These are phyloP conservation scores for Clarkia xantiana DNA, from an alignment of 345 rosid species.

Conservation along the genomic window DNA sequence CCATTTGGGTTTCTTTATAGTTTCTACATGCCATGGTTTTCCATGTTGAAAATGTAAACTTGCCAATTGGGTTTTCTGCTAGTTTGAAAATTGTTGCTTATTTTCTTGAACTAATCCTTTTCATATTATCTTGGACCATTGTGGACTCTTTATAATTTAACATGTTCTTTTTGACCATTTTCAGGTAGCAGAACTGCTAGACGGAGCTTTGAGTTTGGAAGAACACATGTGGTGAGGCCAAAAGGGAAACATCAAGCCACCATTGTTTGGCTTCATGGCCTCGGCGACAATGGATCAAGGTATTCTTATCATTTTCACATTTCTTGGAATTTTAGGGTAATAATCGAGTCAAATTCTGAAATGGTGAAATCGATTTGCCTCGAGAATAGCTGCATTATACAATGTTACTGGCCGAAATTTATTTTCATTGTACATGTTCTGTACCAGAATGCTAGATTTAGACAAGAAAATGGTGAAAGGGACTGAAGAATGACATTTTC, in stretches of 20 bases:
- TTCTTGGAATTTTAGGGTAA: not conserved
- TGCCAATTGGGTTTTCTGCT: too few species aligned
- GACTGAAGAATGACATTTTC: constrained; percentile 1
- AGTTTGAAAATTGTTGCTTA: too few species aligned
- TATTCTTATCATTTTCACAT: not conserved
- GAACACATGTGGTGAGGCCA: constrained; percentile 39
- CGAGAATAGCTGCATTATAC: too few species aligned
- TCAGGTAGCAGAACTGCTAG: constrained; percentile 24
- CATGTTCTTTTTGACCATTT: not conserved
- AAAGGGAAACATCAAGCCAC: constrained; percentile 34
- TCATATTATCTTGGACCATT: not conserved
- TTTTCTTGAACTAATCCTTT: too few species aligned
- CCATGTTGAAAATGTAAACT: too few species aligned
- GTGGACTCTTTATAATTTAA: constrained; percentile 7
- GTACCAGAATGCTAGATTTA: too few species aligned
- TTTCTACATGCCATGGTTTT: too few species aligned
- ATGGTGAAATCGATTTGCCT: too few species aligned
- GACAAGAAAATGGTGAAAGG: not conserved
- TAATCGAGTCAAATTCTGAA: too few species aligned
- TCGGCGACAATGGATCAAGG: constrained; percentile 40
- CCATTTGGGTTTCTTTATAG: too few species aligned
- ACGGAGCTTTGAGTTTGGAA: constrained; percentile 26
- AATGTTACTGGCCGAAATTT: too few species aligned
- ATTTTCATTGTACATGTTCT: too few species aligned
- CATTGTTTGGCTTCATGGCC: constrained; percentile 37